Conservation (phyloP, 495 filamentous ascomycete genomes). For the Evernia prunastri region DNA sequence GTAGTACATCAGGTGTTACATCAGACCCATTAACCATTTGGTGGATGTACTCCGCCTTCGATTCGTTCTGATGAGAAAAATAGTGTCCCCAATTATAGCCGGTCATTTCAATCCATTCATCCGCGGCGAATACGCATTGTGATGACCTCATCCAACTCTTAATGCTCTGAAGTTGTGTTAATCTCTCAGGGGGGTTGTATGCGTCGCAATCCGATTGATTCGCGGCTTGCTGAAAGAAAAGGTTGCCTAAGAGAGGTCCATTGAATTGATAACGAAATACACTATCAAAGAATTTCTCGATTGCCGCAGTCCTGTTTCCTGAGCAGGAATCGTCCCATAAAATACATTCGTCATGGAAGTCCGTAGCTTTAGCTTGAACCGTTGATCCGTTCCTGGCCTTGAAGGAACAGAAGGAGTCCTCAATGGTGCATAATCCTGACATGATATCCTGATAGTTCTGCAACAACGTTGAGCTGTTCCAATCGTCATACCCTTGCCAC, state of each 20-base stretch:
- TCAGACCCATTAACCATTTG: too few species aligned
- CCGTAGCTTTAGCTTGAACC: not conserved
- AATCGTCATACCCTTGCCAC: too few species aligned
- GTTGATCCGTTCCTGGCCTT: not conserved
- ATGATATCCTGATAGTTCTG: not conserved
- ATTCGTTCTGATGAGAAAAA: too few species aligned
- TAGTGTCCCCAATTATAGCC: too few species aligned
- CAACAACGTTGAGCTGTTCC: too few species aligned
- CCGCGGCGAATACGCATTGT: not conserved
- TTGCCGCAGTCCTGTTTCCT: not conserved
- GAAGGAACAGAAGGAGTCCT: not conserved
- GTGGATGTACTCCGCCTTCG: too few species aligned
- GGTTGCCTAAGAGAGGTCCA: not conserved
- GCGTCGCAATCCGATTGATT: not conserved
- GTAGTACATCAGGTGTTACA: too few species aligned
- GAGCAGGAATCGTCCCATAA: not conserved
- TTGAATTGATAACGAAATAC: not conserved
- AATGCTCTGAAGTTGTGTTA: not conserved
- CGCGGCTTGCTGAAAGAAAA: not conserved
- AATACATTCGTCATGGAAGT: not conserved
- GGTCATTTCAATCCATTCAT: not conserved
- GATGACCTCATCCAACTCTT: not conserved
- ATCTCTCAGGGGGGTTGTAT: not conserved
- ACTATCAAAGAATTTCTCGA: not conserved
- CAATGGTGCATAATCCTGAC: not conserved